Conservation (phyloP, 2,329 filamentous ascomycete genomes). For the Ascochyta rabiei region DNA sequence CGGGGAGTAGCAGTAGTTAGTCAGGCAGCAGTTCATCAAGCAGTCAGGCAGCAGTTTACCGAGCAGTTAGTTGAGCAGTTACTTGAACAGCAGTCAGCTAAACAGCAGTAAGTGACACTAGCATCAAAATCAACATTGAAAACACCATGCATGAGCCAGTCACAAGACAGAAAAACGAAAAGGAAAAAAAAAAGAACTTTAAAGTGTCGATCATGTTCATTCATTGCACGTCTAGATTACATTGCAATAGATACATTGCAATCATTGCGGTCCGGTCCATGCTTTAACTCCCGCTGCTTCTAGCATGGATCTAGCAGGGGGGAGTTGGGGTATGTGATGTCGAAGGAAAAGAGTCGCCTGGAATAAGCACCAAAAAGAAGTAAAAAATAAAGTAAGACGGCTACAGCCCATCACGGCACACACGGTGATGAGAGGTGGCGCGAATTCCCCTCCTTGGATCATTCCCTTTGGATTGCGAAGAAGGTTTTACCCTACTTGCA, state of each 20-base stretch:
- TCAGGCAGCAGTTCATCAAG: too few relatives aligned
- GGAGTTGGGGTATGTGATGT: slow-evolving; percentile 18
- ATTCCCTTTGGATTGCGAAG: too few relatives aligned
- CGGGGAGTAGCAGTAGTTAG: neutral
- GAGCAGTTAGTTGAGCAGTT: too few relatives aligned
- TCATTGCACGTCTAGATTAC: slow-evolving; percentile 19
- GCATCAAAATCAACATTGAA: too few relatives aligned
- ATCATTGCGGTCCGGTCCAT: slow-evolving; percentile 13
- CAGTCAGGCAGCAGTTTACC: too few relatives aligned
- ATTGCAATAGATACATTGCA: slow-evolving; percentile 12
- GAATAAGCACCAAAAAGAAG: neutral
- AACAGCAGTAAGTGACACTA: too few relatives aligned
- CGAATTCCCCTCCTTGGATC: too few relatives aligned
- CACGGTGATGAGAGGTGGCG: neutral
- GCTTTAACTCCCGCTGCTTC: slow-evolving; percentile 20
- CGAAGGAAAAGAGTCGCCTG: slow-evolving; percentile 6
- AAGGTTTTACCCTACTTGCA: neutral
- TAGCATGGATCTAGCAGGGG: slow-evolving; percentile 23
- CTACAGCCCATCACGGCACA: neutral
- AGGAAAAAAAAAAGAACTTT: neutral
- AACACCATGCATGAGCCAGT: too few relatives aligned
- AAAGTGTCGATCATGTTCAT: slow-evolving; percentile 17
- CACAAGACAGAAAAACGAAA: too few relatives aligned
- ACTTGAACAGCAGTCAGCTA: too few relatives aligned
- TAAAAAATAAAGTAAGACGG: neutral